phyloP scores from a whole-genome alignment of 179 eudicot species.

The Kewa caespitosa region DNA sequence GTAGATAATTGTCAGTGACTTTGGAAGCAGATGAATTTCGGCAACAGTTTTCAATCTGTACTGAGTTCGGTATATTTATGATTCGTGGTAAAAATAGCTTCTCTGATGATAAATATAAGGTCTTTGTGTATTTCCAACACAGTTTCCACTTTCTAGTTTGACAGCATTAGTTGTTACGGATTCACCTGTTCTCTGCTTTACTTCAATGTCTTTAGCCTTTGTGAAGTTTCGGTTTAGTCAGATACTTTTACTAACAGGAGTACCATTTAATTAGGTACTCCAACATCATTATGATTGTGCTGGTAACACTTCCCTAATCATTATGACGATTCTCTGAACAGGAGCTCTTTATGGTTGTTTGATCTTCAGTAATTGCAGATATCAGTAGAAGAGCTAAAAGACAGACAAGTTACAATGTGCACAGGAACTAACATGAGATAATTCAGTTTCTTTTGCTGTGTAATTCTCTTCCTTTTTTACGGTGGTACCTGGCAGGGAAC shows the following conservation, averaged over 20 bases:
- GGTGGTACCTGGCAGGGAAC: too few species aligned
- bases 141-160: background rate
- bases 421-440: too few species aligned
- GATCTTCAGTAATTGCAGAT: too few species aligned
- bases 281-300: background rate
- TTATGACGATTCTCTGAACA: too few species aligned
- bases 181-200: background rate
- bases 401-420: too few species aligned
- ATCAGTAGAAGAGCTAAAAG: too few species aligned
- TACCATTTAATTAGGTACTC: background rate
- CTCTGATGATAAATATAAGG: background rate
- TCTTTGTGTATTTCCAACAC: background rate
- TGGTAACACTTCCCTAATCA: too few species aligned
- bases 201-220: background rate
- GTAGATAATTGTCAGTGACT: slow-evolving; percentile 7
- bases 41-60: background rate
- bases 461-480: too few species aligned
- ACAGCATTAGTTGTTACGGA: too few species aligned
- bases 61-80: background rate
- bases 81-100: background rate
- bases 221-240: background rate
- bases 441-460: too few species aligned
- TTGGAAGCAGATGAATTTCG: background rate
- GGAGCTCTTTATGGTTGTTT: too few species aligned
- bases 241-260: background rate